Base-by-base conservation (phyloP, 805 yeast species). In the Wickerhamiella parazyma region DNA sequence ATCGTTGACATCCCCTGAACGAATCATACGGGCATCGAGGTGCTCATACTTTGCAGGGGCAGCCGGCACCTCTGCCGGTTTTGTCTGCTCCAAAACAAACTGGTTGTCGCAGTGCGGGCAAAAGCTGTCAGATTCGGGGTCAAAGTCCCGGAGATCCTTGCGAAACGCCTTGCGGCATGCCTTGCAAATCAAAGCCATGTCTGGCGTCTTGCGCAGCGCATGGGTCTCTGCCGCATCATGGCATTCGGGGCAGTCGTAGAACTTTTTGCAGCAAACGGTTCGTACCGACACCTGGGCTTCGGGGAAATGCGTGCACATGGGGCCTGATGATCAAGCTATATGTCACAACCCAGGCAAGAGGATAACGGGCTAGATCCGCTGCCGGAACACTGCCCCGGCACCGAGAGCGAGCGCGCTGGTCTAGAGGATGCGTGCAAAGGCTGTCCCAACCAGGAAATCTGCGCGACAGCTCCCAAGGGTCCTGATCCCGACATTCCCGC, bases 341-440 rank as follows among this genome's bases (percentile, higher is more conserved):
- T 38, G 41, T 20, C 24, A 20, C 24, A 21, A 21, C 5, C 24
- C 8, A 21, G 8, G 24, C 24, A 21, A 8, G 8, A 5, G 24
- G 24, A 21, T 8, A 5, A 5, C 8, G 24, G 8, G 24, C 24
- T 38, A 12, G 39, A 36, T 0, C 86, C 91, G 0, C 93, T 80
- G 55, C 97, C 98, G 1, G 96, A 86, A 57, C 97, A 91, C 61
- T 91, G 99, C 65, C 98, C 98, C 0, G 99, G 98, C 1, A 94
- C 97, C 1, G 95, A 89, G 57, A 80, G 94, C 2, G 96, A 86
- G 52, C 63, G 65, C 42, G 98, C 99, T 2, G 99, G 99, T 6
- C 76, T 80, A 54, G 87, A 84, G 2, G 95, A 84, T 56, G 94
- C 97, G 10, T 91, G 99, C 58, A 71, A 66, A 7, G 95, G 96